A percentile compares a stretch with the other conserved stretches of the same genome.
phyloP scores from a whole-genome alignment of 108 stramenopile genomes.

The Cyclotella cryptica region DNA sequence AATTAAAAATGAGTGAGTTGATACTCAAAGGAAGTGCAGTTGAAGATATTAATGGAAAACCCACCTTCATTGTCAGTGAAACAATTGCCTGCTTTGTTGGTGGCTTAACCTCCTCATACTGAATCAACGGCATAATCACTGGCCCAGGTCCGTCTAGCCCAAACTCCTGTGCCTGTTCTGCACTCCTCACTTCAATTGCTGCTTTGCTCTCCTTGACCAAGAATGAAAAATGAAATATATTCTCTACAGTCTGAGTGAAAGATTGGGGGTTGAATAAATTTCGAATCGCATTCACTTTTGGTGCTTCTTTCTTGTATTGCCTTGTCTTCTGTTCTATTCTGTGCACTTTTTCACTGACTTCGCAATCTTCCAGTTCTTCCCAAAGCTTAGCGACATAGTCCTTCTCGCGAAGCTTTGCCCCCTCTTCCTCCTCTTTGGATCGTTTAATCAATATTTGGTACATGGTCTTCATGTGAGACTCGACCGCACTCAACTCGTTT shows the following conservation, averaged over 20 bases:
- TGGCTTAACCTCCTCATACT: slow-evolving; percentile 1
- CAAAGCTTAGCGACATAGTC: slow-evolving; percentile 26
- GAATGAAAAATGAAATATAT: slow-evolving; percentile 88
- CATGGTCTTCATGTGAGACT: slow-evolving; percentile 66
- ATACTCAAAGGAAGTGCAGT: too few relatives aligned
- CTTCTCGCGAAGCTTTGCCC: slow-evolving; percentile 20
- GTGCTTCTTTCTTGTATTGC: slow-evolving; percentile 45
- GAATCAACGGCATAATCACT: slow-evolving; percentile 13
- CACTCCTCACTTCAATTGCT: slow-evolving; percentile 31
- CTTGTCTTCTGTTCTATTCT: slow-evolving; percentile 29
- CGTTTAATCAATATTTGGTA: slow-evolving; percentile 42
- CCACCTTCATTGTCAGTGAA: slow-evolving; percentile 59
- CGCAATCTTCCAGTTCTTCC: slow-evolving; percentile 21
- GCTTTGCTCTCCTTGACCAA: slow-evolving; percentile 75
- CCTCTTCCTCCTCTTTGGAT: slow-evolving; percentile 15
- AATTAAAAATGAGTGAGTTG: background rate
- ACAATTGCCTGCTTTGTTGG: slow-evolving; percentile 70
- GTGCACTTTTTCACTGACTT: slow-evolving; percentile 7
- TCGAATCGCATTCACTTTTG: slow-evolving; percentile 58
- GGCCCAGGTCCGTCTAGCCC: slow-evolving; percentile 47
- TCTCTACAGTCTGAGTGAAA: slow-evolving; percentile 93
- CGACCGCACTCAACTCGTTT: slow-evolving; percentile 74
- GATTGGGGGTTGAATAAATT: slow-evolving; percentile 84
- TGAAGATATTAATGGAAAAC: background rate
- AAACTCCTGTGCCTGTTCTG: slow-evolving; percentile 38